phyloP scores from a whole-genome alignment of 1,139 yeast genomes.

The Taphrina pruni region DNA sequence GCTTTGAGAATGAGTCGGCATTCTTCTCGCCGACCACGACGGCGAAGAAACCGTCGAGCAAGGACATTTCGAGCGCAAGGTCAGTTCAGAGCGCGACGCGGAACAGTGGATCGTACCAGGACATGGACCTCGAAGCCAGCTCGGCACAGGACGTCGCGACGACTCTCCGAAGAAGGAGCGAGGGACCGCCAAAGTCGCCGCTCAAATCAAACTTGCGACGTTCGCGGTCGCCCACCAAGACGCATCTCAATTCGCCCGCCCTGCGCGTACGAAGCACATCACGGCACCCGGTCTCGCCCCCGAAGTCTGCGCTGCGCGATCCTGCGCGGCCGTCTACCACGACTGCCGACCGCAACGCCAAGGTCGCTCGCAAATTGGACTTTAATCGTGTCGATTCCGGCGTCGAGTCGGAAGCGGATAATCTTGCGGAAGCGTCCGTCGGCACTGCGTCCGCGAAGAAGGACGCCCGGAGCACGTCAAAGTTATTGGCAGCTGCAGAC shows the following conservation, averaged over 20 bases:
- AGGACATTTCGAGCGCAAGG: slow-evolving; percentile 21
- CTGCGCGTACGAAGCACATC: slow-evolving; percentile 45
- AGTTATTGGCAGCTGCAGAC: slow-evolving; percentile 2
- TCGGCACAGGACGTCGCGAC: slow-evolving; percentile 32
- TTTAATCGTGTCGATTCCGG: slow-evolving; percentile 29
- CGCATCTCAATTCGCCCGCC: slow-evolving; percentile 47
- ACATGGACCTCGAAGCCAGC: slow-evolving; percentile 40
- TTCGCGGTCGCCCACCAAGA: slow-evolving; percentile 46
- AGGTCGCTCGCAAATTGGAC: slow-evolving; percentile 43
- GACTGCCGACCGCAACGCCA: neutral
- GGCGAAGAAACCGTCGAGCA: slow-evolving; percentile 25
- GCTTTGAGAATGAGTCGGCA: slow-evolving; percentile 80
- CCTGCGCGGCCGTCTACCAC: slow-evolving; percentile 26
- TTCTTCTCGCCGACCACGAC: slow-evolving; percentile 59
- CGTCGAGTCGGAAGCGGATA: slow-evolving; percentile 8
- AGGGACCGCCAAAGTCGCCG: slow-evolving; percentile 14
- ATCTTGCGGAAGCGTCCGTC: slow-evolving; percentile 8
- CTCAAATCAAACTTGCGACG: slow-evolving; percentile 23
- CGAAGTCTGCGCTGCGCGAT: slow-evolving; percentile 18
- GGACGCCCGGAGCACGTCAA: slow-evolving; percentile 5
- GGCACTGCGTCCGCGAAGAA: neutral
- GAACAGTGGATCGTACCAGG: slow-evolving; percentile 23
- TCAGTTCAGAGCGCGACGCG: slow-evolving; percentile 16
- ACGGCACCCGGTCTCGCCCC: slow-evolving; percentile 33
- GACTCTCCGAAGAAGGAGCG: slow-evolving; percentile 22